Evolutionary conservation across 345 rosid genomes (phyloP).

Genomic region (Sonneratia alba): DNA sequence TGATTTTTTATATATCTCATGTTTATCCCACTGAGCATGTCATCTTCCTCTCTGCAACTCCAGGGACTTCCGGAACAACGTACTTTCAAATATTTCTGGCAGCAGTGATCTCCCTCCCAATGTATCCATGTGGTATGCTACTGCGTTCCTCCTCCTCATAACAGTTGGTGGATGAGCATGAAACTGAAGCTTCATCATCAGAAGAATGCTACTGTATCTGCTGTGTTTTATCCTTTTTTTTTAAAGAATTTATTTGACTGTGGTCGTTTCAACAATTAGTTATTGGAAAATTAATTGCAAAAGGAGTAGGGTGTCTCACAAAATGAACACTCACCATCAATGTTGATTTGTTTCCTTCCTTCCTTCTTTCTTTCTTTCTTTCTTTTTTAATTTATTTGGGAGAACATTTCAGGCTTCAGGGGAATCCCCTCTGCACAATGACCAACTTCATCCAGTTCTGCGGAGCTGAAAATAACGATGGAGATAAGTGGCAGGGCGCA

Average conservation of each 20-base stretch:
- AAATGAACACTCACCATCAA: not conserved
- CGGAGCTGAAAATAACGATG: constrained; percentile 22
- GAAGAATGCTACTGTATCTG: not conserved
- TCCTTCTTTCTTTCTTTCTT: not conserved
- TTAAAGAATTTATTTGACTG: not conserved
- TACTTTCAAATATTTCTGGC: constrained; percentile 45
- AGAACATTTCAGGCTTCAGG: constrained; percentile 62
- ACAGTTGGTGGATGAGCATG: not conserved
- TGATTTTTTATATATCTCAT: not conserved
- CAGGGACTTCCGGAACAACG: constrained; percentile 83
- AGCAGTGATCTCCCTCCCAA: constrained; percentile 52
- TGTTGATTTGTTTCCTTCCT: not conserved
- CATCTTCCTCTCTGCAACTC: not conserved
- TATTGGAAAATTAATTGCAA: not conserved
- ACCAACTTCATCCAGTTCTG: constrained; percentile 34
- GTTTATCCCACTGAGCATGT: not conserved
- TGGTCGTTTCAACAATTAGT: not conserved
- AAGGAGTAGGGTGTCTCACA: not conserved
- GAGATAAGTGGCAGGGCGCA: constrained; percentile 11
- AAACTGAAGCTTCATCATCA: not conserved
- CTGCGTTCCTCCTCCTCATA: constrained; percentile 14
- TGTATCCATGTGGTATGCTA: constrained; percentile 66
- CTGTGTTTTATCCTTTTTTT: not conserved
- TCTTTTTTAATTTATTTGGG: not conserved
- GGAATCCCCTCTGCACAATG: constrained; percentile 62